Base-by-base conservation (phyloP, 2,329 filamentous ascomycete species). In the Chaetothyriales sp. region DNA sequence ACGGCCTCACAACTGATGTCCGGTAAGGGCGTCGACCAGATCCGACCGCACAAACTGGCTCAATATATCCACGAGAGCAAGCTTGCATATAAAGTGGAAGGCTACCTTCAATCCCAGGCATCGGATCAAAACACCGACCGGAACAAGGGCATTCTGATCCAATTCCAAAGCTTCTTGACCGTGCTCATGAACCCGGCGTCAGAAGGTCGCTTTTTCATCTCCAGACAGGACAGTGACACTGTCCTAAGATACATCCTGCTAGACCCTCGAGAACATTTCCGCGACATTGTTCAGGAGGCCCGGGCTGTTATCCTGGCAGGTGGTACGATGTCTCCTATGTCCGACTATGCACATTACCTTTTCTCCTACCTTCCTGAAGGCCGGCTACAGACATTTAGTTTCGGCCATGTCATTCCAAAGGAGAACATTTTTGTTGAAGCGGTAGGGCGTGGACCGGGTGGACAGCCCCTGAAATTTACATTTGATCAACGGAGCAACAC, bases 271-370 rank as follows among this genome's bases (percentile, higher is more conserved):
- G 81, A 90, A 60, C 86, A 93, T 58, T 96, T 98, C 66, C 83
- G 83, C 6, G 84, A 89, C 9, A 84, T 96, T 48, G 86, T 90
- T 1, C 80, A 86, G 26, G 81, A 84, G 55, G 87, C 92, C 0
- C 77, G 88, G 52, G 86, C 90, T 1, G 84, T 98, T 2, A 83
- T 98, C 43, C 72, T 98, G 2, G 92, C 89, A 0, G 92, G 92
- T 52, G 92, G 92, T 19, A 98, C 92, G 22, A 96, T 98, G 92
- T 94, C 92, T 2, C 92, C 92, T 66, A 94, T 96, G 71, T 78
- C 83, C 20, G 92, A 96, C 68, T 98, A 95, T 66, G 81, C 77
- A 36, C 76, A 83, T 3, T 86, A 95, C 60, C 73, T 98, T 0
- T 92, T 98, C 55, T 85, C 90, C 0, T 83, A 85, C 47, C 66